Evolutionary conservation across 2,329 filamentous ascomycete species (phyloP), one percentile per base, ranked within the genome.

Genomic region (Xylaria sp.): DNA sequence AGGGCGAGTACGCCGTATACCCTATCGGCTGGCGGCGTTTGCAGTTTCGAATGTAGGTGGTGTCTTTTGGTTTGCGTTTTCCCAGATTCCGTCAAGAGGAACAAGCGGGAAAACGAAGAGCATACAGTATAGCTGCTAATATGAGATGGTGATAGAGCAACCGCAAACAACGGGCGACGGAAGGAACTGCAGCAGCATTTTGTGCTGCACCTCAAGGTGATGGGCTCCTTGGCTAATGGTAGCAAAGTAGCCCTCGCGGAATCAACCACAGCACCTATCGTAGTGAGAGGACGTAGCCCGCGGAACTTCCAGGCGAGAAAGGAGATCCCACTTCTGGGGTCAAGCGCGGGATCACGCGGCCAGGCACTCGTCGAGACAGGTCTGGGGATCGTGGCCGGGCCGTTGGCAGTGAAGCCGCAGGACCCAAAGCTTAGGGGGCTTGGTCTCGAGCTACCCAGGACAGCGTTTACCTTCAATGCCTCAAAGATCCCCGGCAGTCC

Each of bases 101-200:
- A 57, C 25, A 42, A n/a, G 21, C 28, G 12, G 5, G 19, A 19
- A 21, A 31, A 25, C 2, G 11, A 21, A 35, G 14, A 8, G 4
- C 11, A 8, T 19, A 9, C 15, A 25, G 51, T 40, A 43, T 38
- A 56, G 19, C 15, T 52, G 51, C 61, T 67, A 51, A 67, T 43
- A 5, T 28, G n/a, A 7, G 19, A 23, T 31, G 40, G 19, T 21
- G 25, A 25, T 35, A 87, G 94, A 75, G 94, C 94, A 17, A 98
- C 94, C 8, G 94, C 94, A 60, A 98, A 98, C 79, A 98, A 98
- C 75, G 94, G 94, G 11, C 88, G 94, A 63, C 85, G 94, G 66
- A 96, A 97, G 79, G 94, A 98, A 76, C 84, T 98, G 47, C 94
- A 98, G 75, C 94, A 98, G 74, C 94, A 98, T 78, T 98, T 98